A percentile compares a stretch with the other conserved stretches of the same genome.
These are phyloP conservation scores for Ascosphaera acerosa DNA, from an alignment of 2,329 filamentous ascomycete genomes.

Conservation along the genomic window DNA sequence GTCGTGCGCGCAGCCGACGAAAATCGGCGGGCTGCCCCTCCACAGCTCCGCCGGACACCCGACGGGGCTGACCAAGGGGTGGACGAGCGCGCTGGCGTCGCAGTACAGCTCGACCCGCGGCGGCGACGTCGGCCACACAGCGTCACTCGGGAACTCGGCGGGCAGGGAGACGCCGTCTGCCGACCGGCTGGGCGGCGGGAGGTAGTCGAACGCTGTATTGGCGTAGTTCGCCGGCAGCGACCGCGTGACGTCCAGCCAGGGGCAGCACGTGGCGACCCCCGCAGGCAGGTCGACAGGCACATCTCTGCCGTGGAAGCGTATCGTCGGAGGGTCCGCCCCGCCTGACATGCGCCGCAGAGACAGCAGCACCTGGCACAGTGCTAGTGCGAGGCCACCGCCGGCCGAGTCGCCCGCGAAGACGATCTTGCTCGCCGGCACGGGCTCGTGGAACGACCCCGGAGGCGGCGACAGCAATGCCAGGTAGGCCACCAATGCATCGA, in stretches of 20 bases:
- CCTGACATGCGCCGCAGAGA: slow-evolving; percentile 13
- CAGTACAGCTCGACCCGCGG: slow-evolving; percentile 20
- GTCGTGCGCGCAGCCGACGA: slow-evolving; percentile 19
- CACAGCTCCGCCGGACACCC: slow-evolving; percentile 14
- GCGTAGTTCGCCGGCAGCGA: slow-evolving; percentile 17
- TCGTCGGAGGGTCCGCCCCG: slow-evolving; percentile 6
- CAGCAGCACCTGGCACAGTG: slow-evolving; percentile 18
- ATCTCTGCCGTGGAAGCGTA: slow-evolving; percentile 18
- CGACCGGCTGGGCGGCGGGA: slow-evolving; percentile 11
- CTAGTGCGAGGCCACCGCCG: slow-evolving; percentile 19
- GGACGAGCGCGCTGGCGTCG: slow-evolving; percentile 14
- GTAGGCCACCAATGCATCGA: slow-evolving; percentile 24
- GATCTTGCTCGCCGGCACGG: slow-evolving; percentile 20
- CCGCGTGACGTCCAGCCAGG: slow-evolving; percentile 19
- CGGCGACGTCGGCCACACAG: slow-evolving; percentile 17
- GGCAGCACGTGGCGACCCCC: slow-evolving; percentile 16
- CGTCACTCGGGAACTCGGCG: slow-evolving; percentile 12
- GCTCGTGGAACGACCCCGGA: slow-evolving; percentile 16
- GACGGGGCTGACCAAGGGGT: slow-evolving; percentile 19
- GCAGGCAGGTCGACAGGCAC: slow-evolving; percentile 18
- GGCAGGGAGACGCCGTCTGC: slow-evolving; percentile 8
- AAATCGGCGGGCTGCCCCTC: slow-evolving; percentile 18
- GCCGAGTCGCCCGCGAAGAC: slow-evolving; percentile 23
- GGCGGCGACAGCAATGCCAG: slow-evolving; percentile 22
- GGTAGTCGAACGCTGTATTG: slow-evolving; percentile 19